A percentile compares a stretch with the other conserved stretches of the same genome.
Conservation (phyloP, 1,284 basidiomycete genomes). For the Anthracocystis setariae region DNA sequence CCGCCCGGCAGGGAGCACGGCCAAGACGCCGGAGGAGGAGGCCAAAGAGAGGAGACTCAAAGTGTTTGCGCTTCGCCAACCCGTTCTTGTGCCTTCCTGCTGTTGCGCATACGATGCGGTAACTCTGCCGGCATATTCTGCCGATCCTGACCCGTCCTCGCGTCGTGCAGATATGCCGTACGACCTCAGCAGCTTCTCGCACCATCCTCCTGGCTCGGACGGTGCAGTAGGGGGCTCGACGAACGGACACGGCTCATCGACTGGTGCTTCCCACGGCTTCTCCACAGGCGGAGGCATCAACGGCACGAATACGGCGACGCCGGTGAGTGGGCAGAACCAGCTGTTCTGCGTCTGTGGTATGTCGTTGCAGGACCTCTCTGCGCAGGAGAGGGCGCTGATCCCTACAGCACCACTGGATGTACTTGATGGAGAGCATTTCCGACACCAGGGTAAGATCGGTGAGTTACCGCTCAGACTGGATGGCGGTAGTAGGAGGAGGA, state of each 20-base stretch:
- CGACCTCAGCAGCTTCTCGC: slow-evolving; percentile 37
- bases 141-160: slow-evolving; percentile 32
- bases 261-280: neutral
- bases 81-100: slow-evolving; percentile 61
- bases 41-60: slow-evolving; percentile 57
- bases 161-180: slow-evolving; percentile 53
- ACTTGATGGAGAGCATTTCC: slow-evolving; percentile 44
- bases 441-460: slow-evolving; percentile 62
- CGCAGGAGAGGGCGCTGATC: slow-evolving; percentile 60
- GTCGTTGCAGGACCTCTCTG: slow-evolving; percentile 59
- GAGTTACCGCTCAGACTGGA: slow-evolving; percentile 48
- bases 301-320: slow-evolving; percentile 41
- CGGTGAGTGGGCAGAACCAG: slow-evolving; percentile 55
- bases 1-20: slow-evolving; percentile 23
- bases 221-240: slow-evolving; percentile 6
- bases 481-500: slow-evolving; percentile 5
- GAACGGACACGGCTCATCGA: neutral
- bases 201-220: slow-evolving; percentile 20
- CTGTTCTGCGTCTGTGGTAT: slow-evolving; percentile 67
- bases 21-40: slow-evolving; percentile 35
- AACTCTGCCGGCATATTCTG: slow-evolving; percentile 61
- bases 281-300: slow-evolving; percentile 13
- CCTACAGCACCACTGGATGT: slow-evolving; percentile 52
- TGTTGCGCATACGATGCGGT: slow-evolving; percentile 67
- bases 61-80: slow-evolving; percentile 65